Base-by-base conservation (phyloP, 148 eudicot genomes). In the Euryodendron excelsum region DNA sequence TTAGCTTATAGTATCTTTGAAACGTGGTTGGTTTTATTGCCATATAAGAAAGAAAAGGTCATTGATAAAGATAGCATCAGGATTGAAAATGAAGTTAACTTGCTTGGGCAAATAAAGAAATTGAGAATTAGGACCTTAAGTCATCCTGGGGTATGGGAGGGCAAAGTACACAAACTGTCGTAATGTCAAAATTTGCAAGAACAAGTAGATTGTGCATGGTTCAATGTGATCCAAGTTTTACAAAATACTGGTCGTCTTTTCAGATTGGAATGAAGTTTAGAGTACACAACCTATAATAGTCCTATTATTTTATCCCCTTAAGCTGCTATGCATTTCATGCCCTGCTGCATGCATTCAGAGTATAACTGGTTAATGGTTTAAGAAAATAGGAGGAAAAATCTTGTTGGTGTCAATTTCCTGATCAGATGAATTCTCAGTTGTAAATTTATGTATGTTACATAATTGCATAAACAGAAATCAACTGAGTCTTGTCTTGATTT, bases 401-500 rank as follows among this genome's bases (percentile, higher is more conserved):
- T 72, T 14, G 9, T 50, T 30, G 25, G 65, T 65, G 39, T 50
- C 55, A 59, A 14, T 53, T 27, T 73, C 14, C 50, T 36, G 21
- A 72, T 15, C 15, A 72, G 58, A 39, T 76, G 72, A 3, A 33
- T 48, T 5, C 11, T 1, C 63, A 23, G 23, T 30, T 70, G 23
- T 30, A 20, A 25, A 47, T 45, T 14, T 2, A 27, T 33, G 30
- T 5, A 0, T 55, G 12, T 37, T 37, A 25, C 27, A 68, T 27
- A 9, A 52, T 63, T 64, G 60, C 4, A 64, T 36, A 20, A 37
- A 61, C 13, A 30, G 25, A 62, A 72, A 63, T 2, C 3, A 64
- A 27, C n/a, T 13, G 52, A 31, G 27, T 80, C 76, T 66, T 69
- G 66, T 78, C 23, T 41, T 76, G 47, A 39, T 73, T 77, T 83